A percentile compares a stretch with the other conserved stretches of the same genome.
Evolutionary conservation across 192 early-diverging fungal species (phyloP).

Genomic region (Coemansia sp.): DNA sequence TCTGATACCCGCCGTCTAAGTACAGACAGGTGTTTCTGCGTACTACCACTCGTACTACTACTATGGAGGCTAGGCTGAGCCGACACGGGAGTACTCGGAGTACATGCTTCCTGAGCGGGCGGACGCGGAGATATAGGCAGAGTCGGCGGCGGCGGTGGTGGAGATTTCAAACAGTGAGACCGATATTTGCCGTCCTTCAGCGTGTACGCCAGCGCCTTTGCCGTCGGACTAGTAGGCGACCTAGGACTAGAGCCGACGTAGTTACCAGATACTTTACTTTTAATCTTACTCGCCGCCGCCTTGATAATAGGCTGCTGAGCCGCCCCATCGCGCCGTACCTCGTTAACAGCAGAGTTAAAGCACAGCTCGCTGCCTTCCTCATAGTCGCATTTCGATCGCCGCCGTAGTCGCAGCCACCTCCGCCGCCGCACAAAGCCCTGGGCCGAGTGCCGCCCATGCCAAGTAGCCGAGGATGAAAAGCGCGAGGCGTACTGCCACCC

Average conservation of each 20-base stretch:
- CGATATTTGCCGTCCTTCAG: conserved; percentile 46
- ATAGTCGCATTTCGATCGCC: conserved; percentile 6
- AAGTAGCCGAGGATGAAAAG: conserved; percentile 28
- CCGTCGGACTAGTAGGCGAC: conserved; percentile 14
- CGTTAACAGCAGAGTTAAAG: background rate
- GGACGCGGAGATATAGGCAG: too few species aligned
- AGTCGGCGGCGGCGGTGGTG: background rate
- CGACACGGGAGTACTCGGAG: too few species aligned
- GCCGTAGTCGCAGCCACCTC: conserved; percentile 24
- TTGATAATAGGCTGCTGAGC: background rate
- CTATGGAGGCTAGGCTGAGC: background rate
- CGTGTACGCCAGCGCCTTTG: conserved; percentile 33
- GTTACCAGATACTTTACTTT: conserved; percentile 31
- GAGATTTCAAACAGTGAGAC: conserved; percentile 25
- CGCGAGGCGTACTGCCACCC: conserved; percentile 58
- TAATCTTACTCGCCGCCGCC: conserved; percentile 34
- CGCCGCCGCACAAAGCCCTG: conserved; percentile 27
- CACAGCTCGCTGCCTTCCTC: conserved; percentile 15
- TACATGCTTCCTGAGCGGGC: too few species aligned
- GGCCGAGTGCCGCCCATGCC: conserved; percentile 23
- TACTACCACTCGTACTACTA: background rate
- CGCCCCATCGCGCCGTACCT: background rate
- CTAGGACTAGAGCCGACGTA: conserved; percentile 34
- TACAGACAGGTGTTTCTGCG: too few species aligned
- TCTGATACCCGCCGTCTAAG: too few species aligned